Percentiles rank a stretch among this genome's conserved stretches.
Conservation (phyloP, 2,329 filamentous ascomycete genomes). For the Penicillium brevicompactum region DNA sequence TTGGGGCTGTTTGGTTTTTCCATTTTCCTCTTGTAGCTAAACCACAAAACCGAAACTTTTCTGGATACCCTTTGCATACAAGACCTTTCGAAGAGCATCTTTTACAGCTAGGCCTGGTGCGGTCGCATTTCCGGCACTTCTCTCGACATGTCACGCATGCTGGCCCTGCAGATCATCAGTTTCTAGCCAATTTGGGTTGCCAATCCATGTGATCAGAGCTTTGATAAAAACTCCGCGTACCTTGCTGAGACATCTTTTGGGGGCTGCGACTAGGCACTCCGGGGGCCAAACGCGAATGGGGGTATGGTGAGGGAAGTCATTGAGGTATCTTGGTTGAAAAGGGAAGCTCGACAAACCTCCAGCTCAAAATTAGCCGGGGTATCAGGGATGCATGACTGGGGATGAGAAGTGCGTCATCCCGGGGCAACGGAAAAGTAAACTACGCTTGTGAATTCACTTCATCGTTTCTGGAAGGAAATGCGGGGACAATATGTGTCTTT, state of each 20-base stretch:
- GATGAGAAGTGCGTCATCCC: too few species aligned
- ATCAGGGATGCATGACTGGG: too few species aligned
- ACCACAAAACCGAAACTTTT: slow-evolving; percentile 34
- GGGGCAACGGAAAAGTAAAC: too few species aligned
- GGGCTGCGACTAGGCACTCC: too few species aligned
- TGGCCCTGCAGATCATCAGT: slow-evolving; percentile 19
- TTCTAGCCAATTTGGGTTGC: neutral
- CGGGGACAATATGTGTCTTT: too few species aligned
- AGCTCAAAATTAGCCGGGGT: neutral
- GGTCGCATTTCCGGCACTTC: slow-evolving; percentile 36
- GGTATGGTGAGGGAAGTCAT: too few species aligned
- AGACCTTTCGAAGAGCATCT: slow-evolving; percentile 35
- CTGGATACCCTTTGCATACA: slow-evolving; percentile 34
- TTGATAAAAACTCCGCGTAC: neutral
- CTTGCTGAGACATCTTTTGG: neutral
- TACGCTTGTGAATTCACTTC: too few species aligned
- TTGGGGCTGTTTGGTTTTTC: slow-evolving; percentile 28
- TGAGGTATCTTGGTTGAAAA: neutral
- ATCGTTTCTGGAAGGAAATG: too few species aligned
- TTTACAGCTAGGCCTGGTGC: slow-evolving; percentile 30
- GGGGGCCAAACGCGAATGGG: neutral
- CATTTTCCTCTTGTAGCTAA: slow-evolving; percentile 35
- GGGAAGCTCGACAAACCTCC: neutral
- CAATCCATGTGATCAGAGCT: neutral
- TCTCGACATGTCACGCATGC: slow-evolving; percentile 37